These are phyloP conservation scores for Hordeum marinum DNA, from an alignment of 176 grass and related monocot species.

Conservation along the genomic window DNA sequence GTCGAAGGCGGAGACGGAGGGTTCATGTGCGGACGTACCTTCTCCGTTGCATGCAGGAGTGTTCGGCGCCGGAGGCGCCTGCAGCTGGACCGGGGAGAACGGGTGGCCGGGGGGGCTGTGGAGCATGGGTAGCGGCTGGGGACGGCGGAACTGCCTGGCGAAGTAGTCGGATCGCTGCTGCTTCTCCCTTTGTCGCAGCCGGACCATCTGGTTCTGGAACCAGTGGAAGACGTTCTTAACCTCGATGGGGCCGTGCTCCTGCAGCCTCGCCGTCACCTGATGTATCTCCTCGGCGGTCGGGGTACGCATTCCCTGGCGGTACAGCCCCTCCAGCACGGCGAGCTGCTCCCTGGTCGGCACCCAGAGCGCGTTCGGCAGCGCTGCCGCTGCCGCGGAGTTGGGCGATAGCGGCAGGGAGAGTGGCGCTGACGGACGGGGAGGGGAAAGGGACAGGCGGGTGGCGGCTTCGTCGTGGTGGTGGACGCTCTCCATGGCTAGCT, in stretches of 20 bases:
- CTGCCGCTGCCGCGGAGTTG: not conserved
- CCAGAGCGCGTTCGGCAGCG: constrained; percentile 47
- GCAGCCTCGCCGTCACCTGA: constrained; percentile 59
- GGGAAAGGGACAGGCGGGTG: not conserved
- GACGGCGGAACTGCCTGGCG: not conserved
- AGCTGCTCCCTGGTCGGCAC: constrained; percentile 87
- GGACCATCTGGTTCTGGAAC: constrained; percentile 43
- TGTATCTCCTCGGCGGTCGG: constrained; percentile 20
- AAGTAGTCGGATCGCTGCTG: not conserved
- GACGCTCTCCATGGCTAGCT: constrained; percentile 29
- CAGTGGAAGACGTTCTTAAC: constrained; percentile 48
- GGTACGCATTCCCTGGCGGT: constrained; percentile 56
- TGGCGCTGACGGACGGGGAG: not conserved
- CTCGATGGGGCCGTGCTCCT: constrained; percentile 56
- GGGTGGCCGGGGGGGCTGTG: not conserved
- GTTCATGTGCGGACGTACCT: too few species aligned
- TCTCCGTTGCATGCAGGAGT: not conserved
- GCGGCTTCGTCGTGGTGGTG: not conserved
- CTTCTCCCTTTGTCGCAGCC: constrained; percentile 60
- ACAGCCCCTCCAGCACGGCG: constrained; percentile 64
- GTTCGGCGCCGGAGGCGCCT: not conserved
- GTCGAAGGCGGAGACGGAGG: too few species aligned
- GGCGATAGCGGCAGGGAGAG: constrained; percentile 20
- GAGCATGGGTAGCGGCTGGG: not conserved
- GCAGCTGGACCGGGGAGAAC: too few species aligned